phyloP scores from a whole-genome alignment of 1,139 yeast species.

The Magnusiomyces tetraspermus region DNA sequence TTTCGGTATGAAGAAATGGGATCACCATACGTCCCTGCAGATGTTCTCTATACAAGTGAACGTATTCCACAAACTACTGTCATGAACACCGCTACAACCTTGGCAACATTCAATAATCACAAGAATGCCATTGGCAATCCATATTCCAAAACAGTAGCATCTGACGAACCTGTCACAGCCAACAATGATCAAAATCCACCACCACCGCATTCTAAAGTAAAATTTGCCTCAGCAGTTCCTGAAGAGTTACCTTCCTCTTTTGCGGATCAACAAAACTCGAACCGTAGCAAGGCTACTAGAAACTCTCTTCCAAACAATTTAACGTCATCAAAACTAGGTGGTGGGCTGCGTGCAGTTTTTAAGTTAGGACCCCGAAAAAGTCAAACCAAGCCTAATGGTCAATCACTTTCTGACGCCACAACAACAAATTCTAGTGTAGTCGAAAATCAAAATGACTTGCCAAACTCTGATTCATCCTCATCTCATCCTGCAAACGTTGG shows the following conservation, averaged over 20 bases:
- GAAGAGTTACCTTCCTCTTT: not conserved
- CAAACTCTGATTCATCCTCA: not conserved
- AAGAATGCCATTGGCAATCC: not conserved
- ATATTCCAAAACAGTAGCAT: not conserved
- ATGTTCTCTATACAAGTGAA: slow-evolving; percentile 2
- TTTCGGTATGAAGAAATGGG: slow-evolving; percentile 4
- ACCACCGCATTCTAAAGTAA: not conserved
- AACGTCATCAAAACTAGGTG: not conserved
- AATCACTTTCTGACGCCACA: not conserved
- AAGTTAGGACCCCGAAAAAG: too few species aligned
- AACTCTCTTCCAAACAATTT: not conserved
- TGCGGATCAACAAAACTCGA: not conserved
- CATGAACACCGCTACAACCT: not conserved
- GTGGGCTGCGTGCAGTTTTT: not conserved
- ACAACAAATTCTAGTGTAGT: not conserved
- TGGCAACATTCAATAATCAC: not conserved
- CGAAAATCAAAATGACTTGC: not conserved
- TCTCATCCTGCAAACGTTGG: not conserved
- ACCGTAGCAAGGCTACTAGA: not conserved
- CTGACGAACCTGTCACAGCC: not conserved
- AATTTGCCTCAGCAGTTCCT: not conserved
- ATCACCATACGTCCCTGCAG: slow-evolving; percentile 2
- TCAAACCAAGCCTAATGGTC: too few species aligned
- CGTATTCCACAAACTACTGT: not conserved
- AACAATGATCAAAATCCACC: not conserved